Conservation (phyloP, 2,329 filamentous ascomycete genomes). For the Aspergillus pseudoterreus region DNA sequence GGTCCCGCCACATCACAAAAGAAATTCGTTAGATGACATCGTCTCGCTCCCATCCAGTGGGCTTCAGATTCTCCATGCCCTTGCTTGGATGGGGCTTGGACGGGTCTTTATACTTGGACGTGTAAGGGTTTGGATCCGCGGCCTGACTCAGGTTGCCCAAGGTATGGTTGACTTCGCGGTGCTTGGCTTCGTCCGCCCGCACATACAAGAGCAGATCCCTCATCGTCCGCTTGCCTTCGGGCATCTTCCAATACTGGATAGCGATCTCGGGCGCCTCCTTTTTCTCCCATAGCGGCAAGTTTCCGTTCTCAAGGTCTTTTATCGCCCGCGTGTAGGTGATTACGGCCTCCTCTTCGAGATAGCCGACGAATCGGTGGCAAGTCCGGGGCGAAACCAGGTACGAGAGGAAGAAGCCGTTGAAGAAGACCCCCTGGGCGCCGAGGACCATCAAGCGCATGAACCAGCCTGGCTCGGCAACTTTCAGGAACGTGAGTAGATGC, state of each 20-base stretch:
- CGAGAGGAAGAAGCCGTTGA: slow-evolving; percentile 85
- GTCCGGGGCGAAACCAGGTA: slow-evolving; percentile 85
- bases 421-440: slow-evolving; percentile 91
- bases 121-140: slow-evolving; percentile 88
- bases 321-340: slow-evolving; percentile 91
- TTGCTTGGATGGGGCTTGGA: slow-evolving; percentile 66
- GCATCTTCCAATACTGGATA: slow-evolving; percentile 90
- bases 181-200: slow-evolving; percentile 82
- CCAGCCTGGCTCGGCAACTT: slow-evolving; percentile 77
- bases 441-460: slow-evolving; percentile 94
- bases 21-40: slow-evolving; percentile 60
- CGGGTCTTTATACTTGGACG: slow-evolving; percentile 72
- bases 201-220: slow-evolving; percentile 83
- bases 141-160: slow-evolving; percentile 81
- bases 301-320: slow-evolving; percentile 79
- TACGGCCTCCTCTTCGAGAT: slow-evolving; percentile 95
- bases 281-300: slow-evolving; percentile 74
- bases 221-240: slow-evolving; percentile 77
- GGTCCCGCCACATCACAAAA: slow-evolving; percentile 1
- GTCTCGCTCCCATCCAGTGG: slow-evolving; percentile 75
- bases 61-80: slow-evolving; percentile 60
- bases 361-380: slow-evolving; percentile 93
- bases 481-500: slow-evolving; percentile 89
- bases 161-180: slow-evolving; percentile 94
- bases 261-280: slow-evolving; percentile 85